A percentile compares a stretch with the other conserved stretches of the same genome.
Conservation (phyloP, 2,329 filamentous ascomycete species). For the Colletotrichum sp. region DNA sequence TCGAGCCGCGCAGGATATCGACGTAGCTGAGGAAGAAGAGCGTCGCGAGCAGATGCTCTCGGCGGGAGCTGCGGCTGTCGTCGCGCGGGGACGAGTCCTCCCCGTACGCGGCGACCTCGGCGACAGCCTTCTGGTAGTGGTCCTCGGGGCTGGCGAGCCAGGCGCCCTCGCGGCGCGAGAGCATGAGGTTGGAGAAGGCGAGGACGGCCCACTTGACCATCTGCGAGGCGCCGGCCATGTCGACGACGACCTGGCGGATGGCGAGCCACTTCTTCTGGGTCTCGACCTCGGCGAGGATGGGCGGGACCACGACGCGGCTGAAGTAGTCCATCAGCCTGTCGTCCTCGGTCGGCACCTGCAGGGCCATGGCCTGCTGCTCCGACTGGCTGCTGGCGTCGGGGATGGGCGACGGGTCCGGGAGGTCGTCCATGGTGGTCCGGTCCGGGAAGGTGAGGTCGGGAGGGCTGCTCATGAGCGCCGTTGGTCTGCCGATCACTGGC, state of each 20-base stretch:
- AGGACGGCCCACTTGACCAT: conserved; percentile 55
- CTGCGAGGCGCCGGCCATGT: conserved; percentile 50
- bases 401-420: neutral
- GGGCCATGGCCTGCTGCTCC: neutral
- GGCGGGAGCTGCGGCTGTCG: conserved; percentile 28
- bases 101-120: conserved; percentile 32
- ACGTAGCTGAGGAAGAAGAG: conserved; percentile 61
- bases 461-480: neutral
- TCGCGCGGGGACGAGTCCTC: conserved; percentile 10
- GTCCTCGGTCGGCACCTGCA: neutral
- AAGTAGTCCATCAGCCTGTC: conserved; percentile 51
- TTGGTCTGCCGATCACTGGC: neutral
- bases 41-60: conserved; percentile 52
- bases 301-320: conserved; percentile 51
- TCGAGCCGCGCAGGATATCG: conserved; percentile 49
- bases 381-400: neutral
- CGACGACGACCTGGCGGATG: conserved; percentile 50
- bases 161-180: conserved; percentile 37
- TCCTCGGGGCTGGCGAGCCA: conserved; percentile 35
- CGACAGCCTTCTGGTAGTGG: conserved; percentile 41
- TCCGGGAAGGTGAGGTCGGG: neutral
- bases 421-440: neutral
- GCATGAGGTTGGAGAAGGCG: conserved; percentile 54
- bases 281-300: conserved; percentile 58
- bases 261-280: conserved; percentile 56